Evolutionary conservation across 2,329 filamentous ascomycete species (phyloP), one percentile per base, ranked within the genome.

Genomic region (Claviceps paspali): DNA sequence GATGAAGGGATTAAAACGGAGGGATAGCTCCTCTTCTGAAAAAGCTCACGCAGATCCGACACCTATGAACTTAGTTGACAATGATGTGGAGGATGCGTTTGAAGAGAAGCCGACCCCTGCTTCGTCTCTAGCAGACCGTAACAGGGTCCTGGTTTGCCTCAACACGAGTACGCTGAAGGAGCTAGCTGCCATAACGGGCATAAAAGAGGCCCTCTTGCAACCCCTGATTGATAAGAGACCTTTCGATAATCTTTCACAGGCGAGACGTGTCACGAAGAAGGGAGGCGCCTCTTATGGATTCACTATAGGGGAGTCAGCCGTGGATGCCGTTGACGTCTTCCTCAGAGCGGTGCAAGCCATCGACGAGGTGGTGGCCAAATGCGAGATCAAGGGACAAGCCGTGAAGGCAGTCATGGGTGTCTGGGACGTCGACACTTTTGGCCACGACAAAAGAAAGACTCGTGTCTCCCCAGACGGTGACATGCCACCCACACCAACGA

Each of bases 301-400:
- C 19, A 61, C 63, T 33, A 62, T 72, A 35, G 73, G 72, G 24
- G 61, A 73, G 38, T 60, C 67, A 11, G 61, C 70, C 8, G 69
- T 69, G 3, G 61, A 67, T 12, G 59, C 62, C 3, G 57, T 71
- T 55, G 45, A 76, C 65, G 73, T 82, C 18, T 93, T 92, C 68
- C 79, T 82, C 60, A 70, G 69, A 14, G 82, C 82, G 1, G 87
- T 91, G 47, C 71, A 81, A 44, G 83, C 83, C 15, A 84, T 95
- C 36, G 87, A 94, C 55, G 69, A 79, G 30, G 70, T 95, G 7
- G 84, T 94, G 12, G 65, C 71, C 15, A 68, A 79, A 44, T 94
- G 87, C 51, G 80, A 88, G 51, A 59, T 63, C 3, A 67, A 88
- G 29, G 83, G 82, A 1, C 75, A 76, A 42, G 57, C 57, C 2